These are phyloP conservation scores for Vitis hybrid DNA, from an alignment of 177 flowering plant species.

Conservation along the genomic window DNA sequence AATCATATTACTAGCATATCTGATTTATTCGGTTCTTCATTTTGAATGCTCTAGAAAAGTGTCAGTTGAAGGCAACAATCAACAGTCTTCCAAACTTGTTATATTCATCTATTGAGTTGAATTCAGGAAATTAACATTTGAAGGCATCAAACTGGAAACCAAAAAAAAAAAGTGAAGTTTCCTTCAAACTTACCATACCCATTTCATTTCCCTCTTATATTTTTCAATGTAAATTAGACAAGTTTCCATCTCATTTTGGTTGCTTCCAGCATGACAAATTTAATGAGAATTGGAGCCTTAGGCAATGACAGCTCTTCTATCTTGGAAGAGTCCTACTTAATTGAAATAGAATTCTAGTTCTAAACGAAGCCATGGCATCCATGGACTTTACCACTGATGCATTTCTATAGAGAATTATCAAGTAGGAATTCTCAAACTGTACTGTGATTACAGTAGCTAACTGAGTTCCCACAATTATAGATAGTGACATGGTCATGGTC, in stretches of 20 bases:
- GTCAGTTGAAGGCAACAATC: conserved; percentile 69
- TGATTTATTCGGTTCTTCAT: not conserved
- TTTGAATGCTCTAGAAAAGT: conserved; percentile 73
- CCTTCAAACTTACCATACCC: no score
- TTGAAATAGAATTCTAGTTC: conserved; percentile 63
- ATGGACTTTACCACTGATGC: conserved; percentile 79
- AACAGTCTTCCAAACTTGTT: conserved; percentile 57
- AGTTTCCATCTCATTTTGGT: conserved; percentile 11
- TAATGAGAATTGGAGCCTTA: conserved; percentile 72
- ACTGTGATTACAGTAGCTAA: conserved; percentile 80
- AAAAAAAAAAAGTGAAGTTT: not conserved
- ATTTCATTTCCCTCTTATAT: not conserved
- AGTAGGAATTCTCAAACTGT: conserved; percentile 62
- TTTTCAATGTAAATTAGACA: no score
- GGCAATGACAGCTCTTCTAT: conserved; percentile 77
- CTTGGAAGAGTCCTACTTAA: conserved; percentile 70
- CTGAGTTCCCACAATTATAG: conserved; percentile 81
- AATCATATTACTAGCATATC: not conserved
- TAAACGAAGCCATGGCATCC: conserved; percentile 84
- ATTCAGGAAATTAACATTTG: not conserved
- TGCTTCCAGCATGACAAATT: conserved; percentile 47
- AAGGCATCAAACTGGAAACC: no score
- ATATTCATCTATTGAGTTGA: conserved; percentile 62
- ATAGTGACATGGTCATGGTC: conserved; percentile 87
- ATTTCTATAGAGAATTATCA: conserved; percentile 58